These are phyloP conservation scores for Solanum chacoense DNA, from an alignment of 305 asterid species.

Conservation along the genomic window DNA sequence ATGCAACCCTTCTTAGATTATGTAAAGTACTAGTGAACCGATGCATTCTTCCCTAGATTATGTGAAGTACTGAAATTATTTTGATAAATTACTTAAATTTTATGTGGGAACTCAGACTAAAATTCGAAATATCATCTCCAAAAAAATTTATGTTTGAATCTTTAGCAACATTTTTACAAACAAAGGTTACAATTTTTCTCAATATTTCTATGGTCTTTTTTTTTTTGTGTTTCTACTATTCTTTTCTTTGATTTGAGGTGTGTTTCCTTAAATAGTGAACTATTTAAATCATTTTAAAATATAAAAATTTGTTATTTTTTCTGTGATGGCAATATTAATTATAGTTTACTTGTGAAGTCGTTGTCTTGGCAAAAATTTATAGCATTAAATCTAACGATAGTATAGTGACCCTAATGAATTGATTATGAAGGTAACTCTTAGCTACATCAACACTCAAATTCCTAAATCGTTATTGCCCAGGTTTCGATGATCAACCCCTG, in stretches of 20 bases:
- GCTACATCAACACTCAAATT: neutral
- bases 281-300: neutral
- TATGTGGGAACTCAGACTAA: neutral
- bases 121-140: neutral
- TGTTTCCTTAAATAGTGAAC: neutral
- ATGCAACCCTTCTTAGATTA: neutral
- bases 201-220: neutral
- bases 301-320: neutral
- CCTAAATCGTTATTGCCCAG: neutral
- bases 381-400: neutral
- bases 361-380: neutral
- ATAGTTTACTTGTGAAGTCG: neutral
- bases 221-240: no score
- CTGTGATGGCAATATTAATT: neutral
- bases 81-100: neutral
- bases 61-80: neutral
- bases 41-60: neutral
- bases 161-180: neutral
- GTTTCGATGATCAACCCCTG: neutral
- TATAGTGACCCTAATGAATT: neutral
- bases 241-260: neutral
- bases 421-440: no score
- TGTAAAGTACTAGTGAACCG: neutral
- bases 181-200: neutral
- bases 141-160: neutral